Conservation (phyloP, 331 rosid species). For the Phaseolus coccineus region DNA sequence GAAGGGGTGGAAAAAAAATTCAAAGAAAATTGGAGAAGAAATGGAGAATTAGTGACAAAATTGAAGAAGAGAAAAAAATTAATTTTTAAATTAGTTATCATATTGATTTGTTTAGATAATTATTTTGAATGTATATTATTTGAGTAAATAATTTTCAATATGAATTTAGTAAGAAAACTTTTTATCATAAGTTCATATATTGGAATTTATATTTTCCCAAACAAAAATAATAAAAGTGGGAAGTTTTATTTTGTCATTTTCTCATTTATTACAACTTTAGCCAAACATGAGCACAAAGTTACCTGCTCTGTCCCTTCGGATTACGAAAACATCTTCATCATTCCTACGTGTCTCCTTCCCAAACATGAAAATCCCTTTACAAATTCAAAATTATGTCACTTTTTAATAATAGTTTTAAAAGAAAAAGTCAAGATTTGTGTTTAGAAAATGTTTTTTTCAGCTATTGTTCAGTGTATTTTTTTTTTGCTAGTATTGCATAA, state of each 20-base stretch:
- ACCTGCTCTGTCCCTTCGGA: slow-evolving; percentile 14
- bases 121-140: neutral
- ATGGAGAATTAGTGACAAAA: no score
- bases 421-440: slow-evolving; percentile 12
- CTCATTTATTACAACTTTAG: slow-evolving; percentile 32
- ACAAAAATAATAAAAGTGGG: neutral
- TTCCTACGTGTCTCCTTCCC: slow-evolving; percentile 38
- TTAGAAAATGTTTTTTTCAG: slow-evolving; percentile 30
- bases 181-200: neutral
- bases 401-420: slow-evolving; percentile 6
- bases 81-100: no score
- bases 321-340: slow-evolving; percentile 22
- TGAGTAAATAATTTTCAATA: neutral
- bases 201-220: neutral
- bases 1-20: no score
- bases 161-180: neutral
- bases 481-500: neutral
- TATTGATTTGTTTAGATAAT: neutral
- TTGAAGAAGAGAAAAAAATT: no score
- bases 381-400: slow-evolving; percentile 17
- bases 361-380: neutral
- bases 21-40: no score
- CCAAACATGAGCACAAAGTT: slow-evolving; percentile 20
- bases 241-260: slow-evolving; percentile 9
- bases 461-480: neutral